These are phyloP conservation scores for Cytospora schulzeri DNA, from an alignment of 2,329 filamentous ascomycete genomes.

Conservation along the genomic window DNA sequence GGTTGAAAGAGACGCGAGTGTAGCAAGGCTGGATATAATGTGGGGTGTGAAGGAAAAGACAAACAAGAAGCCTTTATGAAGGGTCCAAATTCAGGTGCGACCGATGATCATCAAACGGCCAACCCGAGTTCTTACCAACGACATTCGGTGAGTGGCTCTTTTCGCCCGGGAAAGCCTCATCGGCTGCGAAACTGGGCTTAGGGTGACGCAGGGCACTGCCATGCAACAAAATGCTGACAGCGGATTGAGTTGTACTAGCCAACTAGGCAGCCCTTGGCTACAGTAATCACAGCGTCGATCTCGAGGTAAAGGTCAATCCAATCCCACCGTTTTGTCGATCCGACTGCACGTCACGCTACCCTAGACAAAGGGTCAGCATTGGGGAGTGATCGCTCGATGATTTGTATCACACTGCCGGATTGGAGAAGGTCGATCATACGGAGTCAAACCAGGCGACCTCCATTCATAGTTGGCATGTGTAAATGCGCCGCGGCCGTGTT, in stretches of 20 bases:
- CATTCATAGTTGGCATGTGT: neutral
- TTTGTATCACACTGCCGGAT: neutral
- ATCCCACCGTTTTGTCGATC: constrained; percentile 17
- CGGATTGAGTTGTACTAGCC: neutral
- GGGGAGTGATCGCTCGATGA: neutral
- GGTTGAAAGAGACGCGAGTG: neutral
- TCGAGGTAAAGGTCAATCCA: neutral
- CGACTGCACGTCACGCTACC: constrained; percentile 2
- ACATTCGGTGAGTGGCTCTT: neutral
- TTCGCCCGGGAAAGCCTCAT: neutral
- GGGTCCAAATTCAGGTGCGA: neutral
- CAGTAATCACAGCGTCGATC: constrained; percentile 1
- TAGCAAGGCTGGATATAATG: neutral
- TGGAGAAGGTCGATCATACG: neutral
- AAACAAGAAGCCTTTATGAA: neutral
- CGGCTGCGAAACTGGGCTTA: neutral
- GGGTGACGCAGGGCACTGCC: constrained; percentile 2
- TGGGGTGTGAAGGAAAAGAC: neutral
- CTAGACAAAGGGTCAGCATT: too few species aligned
- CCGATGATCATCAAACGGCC: constrained; percentile 9
- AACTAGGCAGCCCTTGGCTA: neutral
- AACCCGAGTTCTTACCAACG: constrained; percentile 6
- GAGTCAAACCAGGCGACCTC: neutral
- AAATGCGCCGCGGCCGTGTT: neutral
- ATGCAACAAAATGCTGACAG: constrained; percentile 1